Evolutionary conservation across 768 basidiomycete species (phyloP).

Genomic region (Austroboletus festivus): DNA sequence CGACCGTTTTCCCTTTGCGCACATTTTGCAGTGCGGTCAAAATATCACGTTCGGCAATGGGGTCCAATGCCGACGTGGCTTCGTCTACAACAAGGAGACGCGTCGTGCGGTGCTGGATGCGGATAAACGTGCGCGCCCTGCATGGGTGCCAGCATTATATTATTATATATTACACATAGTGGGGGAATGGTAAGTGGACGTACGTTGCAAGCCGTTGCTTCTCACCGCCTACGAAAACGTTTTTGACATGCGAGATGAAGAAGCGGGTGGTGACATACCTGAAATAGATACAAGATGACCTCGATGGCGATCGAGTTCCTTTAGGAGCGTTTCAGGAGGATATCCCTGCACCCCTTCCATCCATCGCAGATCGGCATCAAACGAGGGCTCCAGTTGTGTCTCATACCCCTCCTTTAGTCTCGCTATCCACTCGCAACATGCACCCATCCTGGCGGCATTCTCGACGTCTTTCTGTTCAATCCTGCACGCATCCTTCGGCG

Average conservation of each 20-base stretch:
- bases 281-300: slow-evolving; percentile 23
- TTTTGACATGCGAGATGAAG: slow-evolving; percentile 7
- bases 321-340: slow-evolving; percentile 20
- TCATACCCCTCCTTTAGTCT: slow-evolving; percentile 31
- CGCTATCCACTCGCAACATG: slow-evolving; percentile 31
- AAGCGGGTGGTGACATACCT: slow-evolving; percentile 8
- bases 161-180: not conserved
- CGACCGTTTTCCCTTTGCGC: slow-evolving; percentile 47
- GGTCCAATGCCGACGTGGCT: slow-evolving; percentile 55
- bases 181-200: slow-evolving; percentile 15
- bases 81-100: slow-evolving; percentile 56
- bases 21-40: slow-evolving; percentile 37
- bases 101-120: slow-evolving; percentile 30
- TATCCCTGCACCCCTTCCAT: slow-evolving; percentile 15
- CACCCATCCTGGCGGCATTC: too few species aligned
- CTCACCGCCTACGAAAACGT: slow-evolving; percentile 36
- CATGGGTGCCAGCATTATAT: not conserved
- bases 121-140: slow-evolving; percentile 48
- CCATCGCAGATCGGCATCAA: too few species aligned
- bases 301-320: slow-evolving; percentile 21
- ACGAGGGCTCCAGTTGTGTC: too few species aligned
- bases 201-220: slow-evolving; percentile 49
- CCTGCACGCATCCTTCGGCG: slow-evolving; percentile 8
- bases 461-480: too few species aligned
- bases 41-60: slow-evolving; percentile 49